Base-by-base conservation (phyloP, 371 early-diverging fungal genomes). In the Lichtheimia corymbifera region DNA sequence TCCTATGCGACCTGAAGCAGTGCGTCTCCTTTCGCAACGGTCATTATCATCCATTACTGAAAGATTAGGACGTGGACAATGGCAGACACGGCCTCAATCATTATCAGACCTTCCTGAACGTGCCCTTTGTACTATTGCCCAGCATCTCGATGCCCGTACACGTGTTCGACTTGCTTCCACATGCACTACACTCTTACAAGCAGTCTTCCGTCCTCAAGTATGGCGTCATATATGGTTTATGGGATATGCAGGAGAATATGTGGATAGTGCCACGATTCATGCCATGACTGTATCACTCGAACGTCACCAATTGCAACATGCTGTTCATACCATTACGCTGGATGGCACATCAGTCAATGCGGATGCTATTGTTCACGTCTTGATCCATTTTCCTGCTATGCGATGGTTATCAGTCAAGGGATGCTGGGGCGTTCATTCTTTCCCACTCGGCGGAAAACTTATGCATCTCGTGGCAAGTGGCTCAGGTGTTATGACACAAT, bases 1-100 rank as follows among this genome's bases (percentile, higher is more conserved):
- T 11, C 42, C 65, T 7, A 65, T 53, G 43, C 55, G 50, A 40
- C 64, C 41, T 18, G 67, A 73, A 56, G 61, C 70, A 1, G 61
- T 53, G 4, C 61, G 59, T 50, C 61, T 68, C 51, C 43, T 70
- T 7, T 61, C 70, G 0, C 67, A 67, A 6, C 67, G 56, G 5
- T 65, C 70, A 13, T 57, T 73, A 1, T 70, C 70, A 45, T 70
- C 68, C 9, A 63, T 67, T 17, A 58, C 68, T 13, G 60, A 65
- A 25, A 41, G 43, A 30, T 53, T 63, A 20, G 20, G 43, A 22
- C 15, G n/a, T 22, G 42, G 44, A 15, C 58, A 63, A 52, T 60
- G 62, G n/a, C 66, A 63, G 9, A 44, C 59, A 30, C 60, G 55
- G 25, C 65, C 55, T 12, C 55, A 45, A 22, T 60, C 4, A 1